Evolutionary conservation across 768 basidiomycete genomes (phyloP), one percentile per base, ranked within the genome.

Genomic region (Aureoboletus auriporus): DNA sequence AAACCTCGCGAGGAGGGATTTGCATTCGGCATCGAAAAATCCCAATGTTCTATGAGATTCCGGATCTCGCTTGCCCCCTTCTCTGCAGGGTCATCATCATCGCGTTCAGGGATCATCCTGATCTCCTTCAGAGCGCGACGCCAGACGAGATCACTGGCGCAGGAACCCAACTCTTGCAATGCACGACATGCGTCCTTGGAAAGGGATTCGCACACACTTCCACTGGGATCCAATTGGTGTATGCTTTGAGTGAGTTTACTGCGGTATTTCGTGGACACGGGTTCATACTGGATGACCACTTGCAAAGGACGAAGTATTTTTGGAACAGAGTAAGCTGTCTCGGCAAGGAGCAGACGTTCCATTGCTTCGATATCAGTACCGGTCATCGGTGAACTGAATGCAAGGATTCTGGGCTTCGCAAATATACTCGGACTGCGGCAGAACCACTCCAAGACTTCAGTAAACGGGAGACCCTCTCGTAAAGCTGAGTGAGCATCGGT

Each of bases 141-240:
- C 87, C 85, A 90, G 42, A 84, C 68, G 31, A 88, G 67, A 55
- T 89, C 85, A 33, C 82, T 73, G 41, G 84, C 87, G 54, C 83
- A 89, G 33, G 75, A 55, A 7, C 89, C 89, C 28, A 90, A 60
- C 58, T 86, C 79, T 26, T 63, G 59, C 31, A 77, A 63, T 16
- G 74, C 74, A 54, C 67, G 62, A 16, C 70, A 72, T 10, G 82
- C 78, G 26, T 73, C 69, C 37, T 61, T 68, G 58, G 81, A 78
- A 36, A 79, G 63, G 31, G 67, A 70, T 38, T 54, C 64, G 49
- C 73, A 72, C 28, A 72, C 51, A 6, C 57, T 42, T 42, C 72
- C 73, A 23, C 61, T 63, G 5, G 67, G 67, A 61, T 79, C 73
- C 13, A 80, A 59, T 41, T 67, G 66, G 40, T 68, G 75, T 42